Percentiles rank a stretch among this genome's conserved stretches.
These are phyloP conservation scores for Gleditsia sinensis DNA, from an alignment of 306 rosid genomes.

Conservation along the genomic window DNA sequence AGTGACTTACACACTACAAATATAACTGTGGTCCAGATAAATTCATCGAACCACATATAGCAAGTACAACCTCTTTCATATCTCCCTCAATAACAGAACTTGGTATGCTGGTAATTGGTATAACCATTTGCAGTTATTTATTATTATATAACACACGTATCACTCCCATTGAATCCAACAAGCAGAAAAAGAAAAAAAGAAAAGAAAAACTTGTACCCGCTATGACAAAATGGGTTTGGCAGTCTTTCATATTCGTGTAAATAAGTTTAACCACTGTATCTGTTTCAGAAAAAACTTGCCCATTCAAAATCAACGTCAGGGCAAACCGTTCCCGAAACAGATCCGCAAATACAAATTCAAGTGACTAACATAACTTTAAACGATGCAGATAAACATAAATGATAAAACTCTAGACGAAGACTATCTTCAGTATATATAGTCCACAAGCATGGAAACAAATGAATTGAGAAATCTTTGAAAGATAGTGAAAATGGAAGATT, in stretches of 20 bases:
- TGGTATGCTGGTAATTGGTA: not conserved
- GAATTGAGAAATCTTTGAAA: slow-evolving; percentile 8
- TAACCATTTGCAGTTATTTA: not conserved
- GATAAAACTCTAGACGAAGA: not conserved
- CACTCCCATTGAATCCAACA: not conserved
- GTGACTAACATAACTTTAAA: not conserved
- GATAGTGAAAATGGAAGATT: not conserved
- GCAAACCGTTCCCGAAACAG: not conserved
- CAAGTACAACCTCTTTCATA: not conserved
- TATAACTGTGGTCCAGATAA: not conserved
- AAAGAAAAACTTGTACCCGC: not conserved
- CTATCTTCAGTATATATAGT: not conserved
- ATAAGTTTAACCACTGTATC: not conserved
- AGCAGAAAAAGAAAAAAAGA: not conserved
- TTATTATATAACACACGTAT: not conserved
- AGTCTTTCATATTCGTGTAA: not conserved
- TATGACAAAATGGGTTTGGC: not conserved
- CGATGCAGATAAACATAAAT: not conserved
- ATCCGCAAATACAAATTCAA: not conserved
- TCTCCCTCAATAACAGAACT: not conserved
- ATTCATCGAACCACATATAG: not conserved
- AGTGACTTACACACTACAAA: not conserved
- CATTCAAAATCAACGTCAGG: not conserved
- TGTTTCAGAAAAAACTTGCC: not conserved
- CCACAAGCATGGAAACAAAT: not conserved